Base-by-base conservation (phyloP, 2,329 filamentous ascomycete genomes). In the Fusarium robinianum region DNA sequence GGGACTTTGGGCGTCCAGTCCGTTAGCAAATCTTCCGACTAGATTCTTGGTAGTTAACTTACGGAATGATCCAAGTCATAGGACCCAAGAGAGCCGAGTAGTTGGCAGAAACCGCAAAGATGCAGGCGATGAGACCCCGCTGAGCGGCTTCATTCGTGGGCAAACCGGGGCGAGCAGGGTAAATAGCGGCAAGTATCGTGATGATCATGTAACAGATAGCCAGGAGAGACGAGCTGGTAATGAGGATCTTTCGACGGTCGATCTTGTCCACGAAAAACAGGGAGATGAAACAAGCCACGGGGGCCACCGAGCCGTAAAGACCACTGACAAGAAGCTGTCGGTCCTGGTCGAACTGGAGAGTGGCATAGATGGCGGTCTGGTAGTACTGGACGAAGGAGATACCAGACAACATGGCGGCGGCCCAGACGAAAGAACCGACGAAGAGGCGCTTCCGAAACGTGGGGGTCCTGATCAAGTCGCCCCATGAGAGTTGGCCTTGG, bases 41-140 rank as follows among this genome's bases (percentile, higher is more conserved):
- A 12, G 0, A 2, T 1, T 3, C 2, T 10, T 9, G 49, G 5
- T 7, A 21, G 8, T 1, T 7, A 22, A 62, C 67, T 48, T 19
- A 70, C 69, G 69, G 69, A 15, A 72, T 70, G 6, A 72, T 71
- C 69, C 69, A 71, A 0, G 69, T 71, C 69, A 71, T 71, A 0
- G 69, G 69, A 0, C 69, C 69, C 5, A 71, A 49, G 2, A 71
- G 52, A 11, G 69, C 68, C 9, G 69, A 72, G 3, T 71, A 69
- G 14, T 67, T 63, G 0, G 57, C 57, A 1, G 57, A 60, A 0
- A 60, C 57, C 3, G 57, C 57, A 45, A 72, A 72, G 2, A 72
- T 69, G 8, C 69, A 71, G 0, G 68, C 68, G 30, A 72, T 72
- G 1, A 72, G 57, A 1, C 65, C 69, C 0, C 63, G 53, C 27